These are phyloP conservation scores for Blumeria hordei DNA, from an alignment of 2,329 filamentous ascomycete species.

Conservation along the genomic window DNA sequence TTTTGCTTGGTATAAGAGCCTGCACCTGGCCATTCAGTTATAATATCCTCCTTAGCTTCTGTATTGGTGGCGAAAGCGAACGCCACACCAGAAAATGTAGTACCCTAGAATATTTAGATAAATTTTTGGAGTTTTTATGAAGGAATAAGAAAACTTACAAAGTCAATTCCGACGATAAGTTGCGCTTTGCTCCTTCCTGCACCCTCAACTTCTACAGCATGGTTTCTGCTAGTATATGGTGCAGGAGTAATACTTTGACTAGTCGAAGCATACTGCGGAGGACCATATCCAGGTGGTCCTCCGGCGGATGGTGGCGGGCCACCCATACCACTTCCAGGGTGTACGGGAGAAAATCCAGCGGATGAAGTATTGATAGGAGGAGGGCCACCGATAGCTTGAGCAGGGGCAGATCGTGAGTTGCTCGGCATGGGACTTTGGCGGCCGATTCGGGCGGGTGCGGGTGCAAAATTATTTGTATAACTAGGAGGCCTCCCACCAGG, in stretches of 20 bases:
- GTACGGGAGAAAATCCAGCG: conserved; percentile 30
- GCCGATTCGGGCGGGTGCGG: conserved; percentile 23
- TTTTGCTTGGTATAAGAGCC: conserved; percentile 98
- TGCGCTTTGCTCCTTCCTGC: conserved; percentile 82
- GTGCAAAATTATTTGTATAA: conserved; percentile 32
- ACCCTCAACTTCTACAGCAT: conserved; percentile 56
- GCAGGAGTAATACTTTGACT: conserved; percentile 9
- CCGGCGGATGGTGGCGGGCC: conserved; percentile 10
- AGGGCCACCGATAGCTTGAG: conserved; percentile 27
- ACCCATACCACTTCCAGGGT: conserved; percentile 17
- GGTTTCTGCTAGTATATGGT: conserved; percentile 16
- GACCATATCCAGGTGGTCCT: conserved; percentile 14
- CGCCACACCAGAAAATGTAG: conserved; percentile 91
- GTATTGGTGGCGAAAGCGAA: conserved; percentile 89
- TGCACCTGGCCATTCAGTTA: conserved; percentile 94
- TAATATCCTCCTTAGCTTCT: conserved; percentile 94
- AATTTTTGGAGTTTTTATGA: conserved; percentile 5
- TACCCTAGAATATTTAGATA: conserved; percentile 35
- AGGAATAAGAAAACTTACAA: conserved; percentile 34
- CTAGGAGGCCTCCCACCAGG: conserved; percentile 36
- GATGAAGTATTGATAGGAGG: conserved; percentile 43
- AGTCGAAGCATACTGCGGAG: conserved; percentile 12
- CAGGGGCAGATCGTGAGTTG: conserved; percentile 14
- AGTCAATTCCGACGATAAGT: conserved; percentile 96
- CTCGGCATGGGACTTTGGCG: conserved; percentile 19